Evolutionary conservation across 345 rosid species (phyloP), one percentile per base, ranked within the genome.

Genomic region (Psidium friedrichsthalianum): DNA sequence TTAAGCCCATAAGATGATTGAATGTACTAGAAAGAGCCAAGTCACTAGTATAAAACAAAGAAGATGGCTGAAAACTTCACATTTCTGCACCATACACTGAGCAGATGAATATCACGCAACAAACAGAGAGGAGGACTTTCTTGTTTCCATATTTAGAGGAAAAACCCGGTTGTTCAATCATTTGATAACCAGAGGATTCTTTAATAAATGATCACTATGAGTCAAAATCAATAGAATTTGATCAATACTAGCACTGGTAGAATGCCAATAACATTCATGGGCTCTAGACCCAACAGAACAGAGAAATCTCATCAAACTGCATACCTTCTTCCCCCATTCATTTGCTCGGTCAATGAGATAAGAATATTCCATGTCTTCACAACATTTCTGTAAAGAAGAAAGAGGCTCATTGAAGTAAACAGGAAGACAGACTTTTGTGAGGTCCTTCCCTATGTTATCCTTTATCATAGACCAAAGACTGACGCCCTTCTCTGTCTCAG

Each of bases 381-480:
- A 96, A 87, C 99, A 98, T 86, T 98, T 98, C 82, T 96, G 99
- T 51, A 98, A 87, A 87, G 99, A 96, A 86, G 99, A 98, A 76
- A 98, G 92, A 82, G 99, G 99, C 92, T 98, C 99, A 85, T 98
- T 98, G 88, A 98, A 98, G 92, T 96, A 98, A 89, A 98, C 99
- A 83, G 99, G 99, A 87, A 98, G 99, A 86, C 99, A 98, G 64
- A 98, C 98, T 95, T 93, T 96, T 18, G 99, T 95, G 59, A 98
- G 98, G 86, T 98, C 99, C 91, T 98, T 98, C 87, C 99, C 99
- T 59, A 98, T 96, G 89, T 98, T 98, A 93, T 98, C 99, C 94
- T 96, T 98, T 88, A 98, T 98, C 97, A 98, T 98, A 14, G 99
- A 95, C 99, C 99, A 98, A 27, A 98, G 96, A 91, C 99, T 95